Evolutionary conservation across 495 filamentous ascomycete species (phyloP).

Genomic region (Podospora appendiculata): DNA sequence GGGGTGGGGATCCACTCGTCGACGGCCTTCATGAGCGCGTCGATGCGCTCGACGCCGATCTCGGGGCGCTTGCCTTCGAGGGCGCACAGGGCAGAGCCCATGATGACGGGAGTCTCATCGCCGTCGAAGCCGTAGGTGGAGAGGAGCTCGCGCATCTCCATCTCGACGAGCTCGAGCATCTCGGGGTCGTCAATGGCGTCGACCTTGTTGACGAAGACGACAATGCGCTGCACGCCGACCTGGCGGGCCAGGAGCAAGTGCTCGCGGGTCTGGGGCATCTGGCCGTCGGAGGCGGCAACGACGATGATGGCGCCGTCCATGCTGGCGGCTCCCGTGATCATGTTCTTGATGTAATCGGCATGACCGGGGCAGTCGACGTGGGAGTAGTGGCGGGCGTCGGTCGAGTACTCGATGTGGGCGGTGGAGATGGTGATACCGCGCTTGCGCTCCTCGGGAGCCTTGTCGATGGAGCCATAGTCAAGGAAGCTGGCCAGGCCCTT

Average conservation of each 20-base stretch:
- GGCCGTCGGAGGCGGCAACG: slow-evolving; percentile 95
- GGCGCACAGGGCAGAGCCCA: slow-evolving; percentile 94
- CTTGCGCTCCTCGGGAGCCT: slow-evolving; percentile 97
- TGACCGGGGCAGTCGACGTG: slow-evolving; percentile 99
- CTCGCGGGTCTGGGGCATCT: slow-evolving; percentile 99
- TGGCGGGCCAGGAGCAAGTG: slow-evolving; percentile 96
- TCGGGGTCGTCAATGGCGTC: slow-evolving; percentile 93
- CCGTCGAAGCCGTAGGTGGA: slow-evolving; percentile 92
- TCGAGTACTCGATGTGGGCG: slow-evolving; percentile 96
- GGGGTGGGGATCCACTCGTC: slow-evolving; percentile 96
- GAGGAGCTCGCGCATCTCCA: slow-evolving; percentile 98
- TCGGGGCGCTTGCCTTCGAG: slow-evolving; percentile 83
- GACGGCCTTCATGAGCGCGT: slow-evolving; percentile 80
- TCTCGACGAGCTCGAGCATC: slow-evolving; percentile 99
- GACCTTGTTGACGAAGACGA: slow-evolving; percentile 99
- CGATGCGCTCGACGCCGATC: slow-evolving; percentile 77
- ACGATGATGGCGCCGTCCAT: slow-evolving; percentile 99
- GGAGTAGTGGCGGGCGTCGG: slow-evolving; percentile 87
- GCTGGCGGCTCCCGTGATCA: slow-evolving; percentile 95
- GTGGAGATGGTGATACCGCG: slow-evolving; percentile 99
- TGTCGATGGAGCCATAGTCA: slow-evolving; percentile 96
- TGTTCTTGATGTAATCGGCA: slow-evolving; percentile 99
- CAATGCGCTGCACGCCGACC: slow-evolving; percentile 94
- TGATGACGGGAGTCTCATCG: slow-evolving; percentile 90
- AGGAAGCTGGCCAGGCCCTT: slow-evolving; percentile 91